Base-by-base conservation (phyloP, 306 rosid species). In the Vicia faba region DNA sequence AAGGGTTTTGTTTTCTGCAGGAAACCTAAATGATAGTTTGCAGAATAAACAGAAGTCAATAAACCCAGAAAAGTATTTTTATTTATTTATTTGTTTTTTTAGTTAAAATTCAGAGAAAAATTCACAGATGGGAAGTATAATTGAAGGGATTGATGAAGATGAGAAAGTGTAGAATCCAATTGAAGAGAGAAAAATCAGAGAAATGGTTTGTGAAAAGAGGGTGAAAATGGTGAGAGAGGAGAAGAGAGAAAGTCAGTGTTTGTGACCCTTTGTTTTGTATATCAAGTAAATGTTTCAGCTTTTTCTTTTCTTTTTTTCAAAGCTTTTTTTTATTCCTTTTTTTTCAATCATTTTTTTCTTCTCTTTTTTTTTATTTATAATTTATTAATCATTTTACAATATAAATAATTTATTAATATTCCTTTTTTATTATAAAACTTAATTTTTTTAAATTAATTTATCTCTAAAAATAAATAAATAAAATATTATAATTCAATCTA, bases 101-200 rank as follows among this genome's bases (percentile, higher is more conserved):
- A 43, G 28, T 57, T 73, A 67, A 75, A 73, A 62, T 33, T 64
- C 70, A 83, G 56, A 84, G 54, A 79, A 78, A 85, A 78, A 36
- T 84, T 39, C 66, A 61, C 71, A 85, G 54, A 84, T 60, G 86
- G 39, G 39, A 85, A 75, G 66, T 72, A 67, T 64, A 84, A 90
- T 75, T 75, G 78, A 65, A 68, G 74, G 50, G 78, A 85, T 88
- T 88, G 79, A 75, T 86, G 81, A 64, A 81, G 68, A 84, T 80
- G 23, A 78, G 74, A 80, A 73, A 75, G 77, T 77, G 84, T 66
- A 79, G 77, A 90, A 86, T 84, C 82, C 84, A 88, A 86, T 78
- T 80, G 99, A 85, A 88, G 80, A 74, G 86, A 84, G 90, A 95
- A 90, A 90, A 90, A 90, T 95, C 89, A 86, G 84, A 82, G 15